Evolutionary conservation across 179 eudicot genomes (phyloP).

Genomic region (Patellifolia procumbens): DNA sequence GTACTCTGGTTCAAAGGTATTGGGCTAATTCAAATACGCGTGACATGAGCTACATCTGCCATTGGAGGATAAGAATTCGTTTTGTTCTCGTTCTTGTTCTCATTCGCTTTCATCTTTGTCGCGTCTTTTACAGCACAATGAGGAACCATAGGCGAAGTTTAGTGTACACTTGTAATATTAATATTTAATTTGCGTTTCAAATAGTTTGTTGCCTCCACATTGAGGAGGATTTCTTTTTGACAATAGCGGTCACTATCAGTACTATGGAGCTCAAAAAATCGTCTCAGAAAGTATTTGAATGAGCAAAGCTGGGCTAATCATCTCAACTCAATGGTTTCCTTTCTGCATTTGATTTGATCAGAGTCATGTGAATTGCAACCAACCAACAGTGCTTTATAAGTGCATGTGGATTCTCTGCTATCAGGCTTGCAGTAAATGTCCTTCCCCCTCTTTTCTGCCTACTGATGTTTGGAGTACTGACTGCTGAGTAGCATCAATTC

Average conservation of each 20-base stretch:
- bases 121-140: conserved; percentile 3
- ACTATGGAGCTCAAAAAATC: not conserved
- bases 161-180: conserved; percentile 16
- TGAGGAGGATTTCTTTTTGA: conserved; percentile 11
- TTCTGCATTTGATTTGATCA: not conserved
- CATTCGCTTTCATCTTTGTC: not conserved
- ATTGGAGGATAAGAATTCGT: not conserved
- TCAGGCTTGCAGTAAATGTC: too few relatives aligned
- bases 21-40: conserved; percentile 7
- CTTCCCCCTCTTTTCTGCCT: not conserved
- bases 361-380: not conserved
- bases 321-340: too few relatives aligned
- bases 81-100: not conserved
- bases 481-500: too few relatives aligned
- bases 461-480: too few relatives aligned
- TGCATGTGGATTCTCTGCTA: not conserved
- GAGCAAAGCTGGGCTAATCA: conserved; percentile 12
- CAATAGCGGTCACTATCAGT: not conserved
- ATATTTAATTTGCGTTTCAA: not conserved
- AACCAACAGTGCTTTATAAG: not conserved
- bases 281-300: conserved; percentile 1
- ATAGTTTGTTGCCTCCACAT: conserved; percentile 11
- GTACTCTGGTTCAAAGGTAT: conserved; percentile 11
- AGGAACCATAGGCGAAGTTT: conserved; percentile 22
- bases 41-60: conserved; percentile 10